Percentiles rank a stretch among this genome's conserved stretches.
Conservation (phyloP, 208 protist species). For the Trypanosoma mega region DNA sequence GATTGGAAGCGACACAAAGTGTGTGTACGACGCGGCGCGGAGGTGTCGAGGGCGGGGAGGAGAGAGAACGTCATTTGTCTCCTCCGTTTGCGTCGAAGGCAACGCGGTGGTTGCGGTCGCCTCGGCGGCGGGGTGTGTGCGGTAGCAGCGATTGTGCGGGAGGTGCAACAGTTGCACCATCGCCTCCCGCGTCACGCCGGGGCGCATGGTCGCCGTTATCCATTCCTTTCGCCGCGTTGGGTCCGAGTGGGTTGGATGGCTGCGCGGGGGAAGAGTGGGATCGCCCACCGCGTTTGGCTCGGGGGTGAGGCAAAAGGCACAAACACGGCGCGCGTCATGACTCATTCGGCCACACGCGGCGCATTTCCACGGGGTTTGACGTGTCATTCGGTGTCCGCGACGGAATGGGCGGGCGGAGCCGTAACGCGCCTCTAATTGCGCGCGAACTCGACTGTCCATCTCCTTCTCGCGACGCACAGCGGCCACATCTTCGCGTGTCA, state of each 20-base stretch:
- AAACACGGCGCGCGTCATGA: slow-evolving; percentile 16
- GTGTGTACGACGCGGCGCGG: slow-evolving; percentile 66
- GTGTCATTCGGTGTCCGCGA: too few species aligned
- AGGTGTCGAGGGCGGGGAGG: too few species aligned
- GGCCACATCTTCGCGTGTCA: too few species aligned
- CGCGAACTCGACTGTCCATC: too few species aligned
- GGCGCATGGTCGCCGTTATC: background rate
- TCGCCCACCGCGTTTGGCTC: slow-evolving; percentile 8
- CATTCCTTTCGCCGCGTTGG: too few species aligned
- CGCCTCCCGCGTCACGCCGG: slow-evolving; percentile 11
- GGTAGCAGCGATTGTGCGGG: slow-evolving; percentile 19
- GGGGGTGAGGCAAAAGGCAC: slow-evolving; percentile 22
- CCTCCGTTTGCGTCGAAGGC: background rate
- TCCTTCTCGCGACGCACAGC: too few species aligned
- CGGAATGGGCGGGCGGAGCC: too few species aligned
- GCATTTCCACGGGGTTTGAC: slow-evolving; percentile 2
- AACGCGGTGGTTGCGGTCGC: background rate
- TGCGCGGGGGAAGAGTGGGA: too few species aligned
- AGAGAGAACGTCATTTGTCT: too few species aligned
- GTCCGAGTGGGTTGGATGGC: too few species aligned
- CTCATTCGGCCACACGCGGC: slow-evolving; percentile 1
- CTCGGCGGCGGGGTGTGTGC: background rate
- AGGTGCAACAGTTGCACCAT: slow-evolving; percentile 7
- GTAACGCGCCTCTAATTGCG: too few species aligned
- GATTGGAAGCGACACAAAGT: slow-evolving; percentile 80